phyloP scores from a whole-genome alignment of 768 basidiomycete genomes.

The Lepiota venenata region DNA sequence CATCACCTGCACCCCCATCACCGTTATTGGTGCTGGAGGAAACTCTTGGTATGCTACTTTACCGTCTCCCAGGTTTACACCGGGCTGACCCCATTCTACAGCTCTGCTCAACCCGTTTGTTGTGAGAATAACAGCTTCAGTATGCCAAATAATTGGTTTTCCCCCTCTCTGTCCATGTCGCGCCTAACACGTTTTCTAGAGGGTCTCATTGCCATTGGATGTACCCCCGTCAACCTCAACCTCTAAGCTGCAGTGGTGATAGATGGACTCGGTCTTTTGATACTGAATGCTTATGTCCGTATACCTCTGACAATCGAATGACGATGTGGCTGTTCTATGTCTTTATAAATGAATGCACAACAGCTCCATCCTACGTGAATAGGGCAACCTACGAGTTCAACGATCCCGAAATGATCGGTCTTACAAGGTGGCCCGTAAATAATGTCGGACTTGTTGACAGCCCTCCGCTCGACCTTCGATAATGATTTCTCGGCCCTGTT shows the following conservation, averaged over 20 bases:
- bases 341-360: too few relatives aligned
- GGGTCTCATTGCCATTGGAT: slow-evolving; percentile 24
- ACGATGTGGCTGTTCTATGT: too few relatives aligned
- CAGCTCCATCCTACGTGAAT: too few relatives aligned
- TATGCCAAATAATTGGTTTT: slow-evolving; percentile 14
- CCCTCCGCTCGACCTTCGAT: too few relatives aligned
- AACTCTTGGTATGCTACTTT: slow-evolving; percentile 19
- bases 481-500: too few relatives aligned
- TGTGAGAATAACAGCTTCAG: slow-evolving; percentile 28
- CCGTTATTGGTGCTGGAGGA: slow-evolving; percentile 19
- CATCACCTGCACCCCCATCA: slow-evolving; percentile 25
- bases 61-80: background rate
- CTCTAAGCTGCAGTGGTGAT: slow-evolving; percentile 4
- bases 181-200: slow-evolving; percentile 14
- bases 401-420: too few relatives aligned
- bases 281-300: too few relatives aligned
- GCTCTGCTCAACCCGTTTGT: slow-evolving; percentile 27
- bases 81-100: slow-evolving; percentile 4
- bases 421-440: too few relatives aligned
- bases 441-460: too few relatives aligned
- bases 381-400: too few relatives aligned
- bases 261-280: too few relatives aligned
- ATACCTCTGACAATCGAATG: too few relatives aligned
- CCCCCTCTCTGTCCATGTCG: background rate
- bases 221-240: slow-evolving; percentile 28